A percentile compares a stretch with the other conserved stretches of the same genome.
Evolutionary conservation across 164 flowering plant genomes (phyloP).

Genomic region (Paratinospora sagittata): DNA sequence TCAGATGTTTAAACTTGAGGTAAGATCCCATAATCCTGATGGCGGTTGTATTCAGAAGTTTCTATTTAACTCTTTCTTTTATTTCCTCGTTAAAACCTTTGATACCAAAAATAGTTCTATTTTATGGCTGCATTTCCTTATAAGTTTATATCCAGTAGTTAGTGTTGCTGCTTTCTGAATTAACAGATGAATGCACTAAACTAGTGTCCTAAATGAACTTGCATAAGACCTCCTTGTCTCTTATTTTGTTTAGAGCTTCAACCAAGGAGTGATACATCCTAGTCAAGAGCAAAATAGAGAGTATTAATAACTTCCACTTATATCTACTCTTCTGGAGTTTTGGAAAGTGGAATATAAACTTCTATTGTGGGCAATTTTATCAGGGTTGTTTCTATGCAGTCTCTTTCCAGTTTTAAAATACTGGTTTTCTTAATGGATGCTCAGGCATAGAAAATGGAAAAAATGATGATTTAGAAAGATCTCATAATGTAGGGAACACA

Average conservation of each 20-base stretch:
- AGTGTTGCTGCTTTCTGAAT: not conserved
- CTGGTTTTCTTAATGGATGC: not conserved
- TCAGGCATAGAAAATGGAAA: not conserved
- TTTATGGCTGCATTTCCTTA: not conserved
- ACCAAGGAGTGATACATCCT: not conserved
- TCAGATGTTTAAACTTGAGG: slow-evolving; percentile 86
- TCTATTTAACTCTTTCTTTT: no score
- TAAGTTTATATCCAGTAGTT: not conserved
- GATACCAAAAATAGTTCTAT: not conserved
- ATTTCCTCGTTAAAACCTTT: not conserved
- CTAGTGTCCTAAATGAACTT: not conserved
- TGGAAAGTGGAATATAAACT: not conserved
- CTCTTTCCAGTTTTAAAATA: not conserved
- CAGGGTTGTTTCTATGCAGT: not conserved
- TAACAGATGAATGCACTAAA: not conserved
- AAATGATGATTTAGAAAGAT: no score
- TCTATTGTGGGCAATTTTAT: not conserved
- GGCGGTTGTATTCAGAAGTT: not conserved
- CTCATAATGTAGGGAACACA: no score
- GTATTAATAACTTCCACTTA: not conserved
- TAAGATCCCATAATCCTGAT: slow-evolving; percentile 23
- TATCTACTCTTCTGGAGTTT: not conserved
- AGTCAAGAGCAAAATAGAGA: slow-evolving; percentile 2
- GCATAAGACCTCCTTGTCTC: not conserved
- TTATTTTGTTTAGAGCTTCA: not conserved